Evolutionary conservation across 805 yeast genomes (phyloP), one percentile per base, ranked within the genome.

Genomic region (Lipomyces mesembrius): DNA sequence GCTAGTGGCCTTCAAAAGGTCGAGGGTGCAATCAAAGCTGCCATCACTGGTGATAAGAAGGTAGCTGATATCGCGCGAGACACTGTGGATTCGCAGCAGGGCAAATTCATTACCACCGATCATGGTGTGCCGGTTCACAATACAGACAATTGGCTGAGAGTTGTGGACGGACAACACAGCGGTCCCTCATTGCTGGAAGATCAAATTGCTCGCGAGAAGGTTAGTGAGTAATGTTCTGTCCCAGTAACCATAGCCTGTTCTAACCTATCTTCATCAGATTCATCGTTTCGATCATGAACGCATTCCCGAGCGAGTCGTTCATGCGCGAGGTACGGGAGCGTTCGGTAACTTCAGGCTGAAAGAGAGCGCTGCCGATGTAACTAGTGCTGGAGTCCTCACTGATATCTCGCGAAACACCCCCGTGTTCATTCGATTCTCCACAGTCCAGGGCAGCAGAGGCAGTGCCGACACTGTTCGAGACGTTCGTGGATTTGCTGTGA

Each of bases 231-330:
- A n/a, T 56, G 20, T 56, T 52, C 32, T 49, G 6, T 52, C 32
- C 27, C 12, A 22, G 17, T 25, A 52, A 52, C 11, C 56, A 22
- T 14, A 56, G 35, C 22, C 59, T 56, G 25, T 20, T 2, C 35
- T 29, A 56, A 27, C 46, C 35, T 22, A 37, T 22, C 25, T 14
- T 34, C 22, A 7, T 25, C 35, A 25, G 29, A 60, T 60, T 29
- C 59, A 60, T 49, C 62, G 59, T 51, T 60, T 60, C 60, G 62
- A 60, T 60, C 62, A 60, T 51, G 62, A 52, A 20, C 62, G 62
- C 27, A 60, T 60, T 52, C 62, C 62, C 17, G 62, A 60, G 58
- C 62, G 59, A 14, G 62, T 60, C 14, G 62, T 60, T 20, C 62
- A 60, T 51, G 62, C 62, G 12, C 62, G 62, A 20, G 62, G 62